Evolutionary conservation across 257 asterid species (phyloP).

Genomic region (Euphrasia confusa): DNA sequence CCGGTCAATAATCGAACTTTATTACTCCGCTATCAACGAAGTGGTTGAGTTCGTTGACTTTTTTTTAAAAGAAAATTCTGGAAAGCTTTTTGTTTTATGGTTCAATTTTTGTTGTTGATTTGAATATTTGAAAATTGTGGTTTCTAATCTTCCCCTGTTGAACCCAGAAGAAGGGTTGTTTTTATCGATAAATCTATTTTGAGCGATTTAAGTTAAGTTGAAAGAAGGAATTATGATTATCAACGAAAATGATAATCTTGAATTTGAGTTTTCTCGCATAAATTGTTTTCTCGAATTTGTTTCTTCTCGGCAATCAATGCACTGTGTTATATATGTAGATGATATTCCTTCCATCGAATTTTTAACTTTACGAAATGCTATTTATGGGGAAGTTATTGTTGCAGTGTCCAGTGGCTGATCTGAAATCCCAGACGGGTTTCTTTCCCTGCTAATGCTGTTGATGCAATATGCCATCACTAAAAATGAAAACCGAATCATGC

Average conservation of each 20-base stretch:
- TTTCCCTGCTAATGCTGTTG: conserved; percentile 36
- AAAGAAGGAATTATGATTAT: neutral
- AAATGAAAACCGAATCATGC: conserved; percentile 69
- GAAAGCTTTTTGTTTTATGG: neutral
- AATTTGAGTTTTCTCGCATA: neutral
- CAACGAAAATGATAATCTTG: neutral
- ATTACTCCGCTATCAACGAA: conserved; percentile 24
- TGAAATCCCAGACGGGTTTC: conserved; percentile 31
- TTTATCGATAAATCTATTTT: no score
- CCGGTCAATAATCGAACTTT: conserved; percentile 25
- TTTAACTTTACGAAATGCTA: neutral
- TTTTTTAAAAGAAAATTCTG: conserved; percentile 12
- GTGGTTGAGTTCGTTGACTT: conserved; percentile 36
- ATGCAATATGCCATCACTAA: conserved; percentile 73
- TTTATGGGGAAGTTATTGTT: conserved; percentile 17
- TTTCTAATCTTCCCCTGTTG: no score
- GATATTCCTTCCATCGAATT: neutral
- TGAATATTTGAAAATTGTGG: neutral
- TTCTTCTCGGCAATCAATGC: neutral
- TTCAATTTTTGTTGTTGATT: neutral
- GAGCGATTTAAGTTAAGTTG: neutral
- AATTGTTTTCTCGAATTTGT: no score
- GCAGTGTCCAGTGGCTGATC: conserved; percentile 43
- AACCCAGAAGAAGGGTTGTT: no score
- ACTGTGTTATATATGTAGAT: neutral